phyloP scores from a whole-genome alignment of 305 asterid genomes.

The Fraxinus sp. region DNA sequence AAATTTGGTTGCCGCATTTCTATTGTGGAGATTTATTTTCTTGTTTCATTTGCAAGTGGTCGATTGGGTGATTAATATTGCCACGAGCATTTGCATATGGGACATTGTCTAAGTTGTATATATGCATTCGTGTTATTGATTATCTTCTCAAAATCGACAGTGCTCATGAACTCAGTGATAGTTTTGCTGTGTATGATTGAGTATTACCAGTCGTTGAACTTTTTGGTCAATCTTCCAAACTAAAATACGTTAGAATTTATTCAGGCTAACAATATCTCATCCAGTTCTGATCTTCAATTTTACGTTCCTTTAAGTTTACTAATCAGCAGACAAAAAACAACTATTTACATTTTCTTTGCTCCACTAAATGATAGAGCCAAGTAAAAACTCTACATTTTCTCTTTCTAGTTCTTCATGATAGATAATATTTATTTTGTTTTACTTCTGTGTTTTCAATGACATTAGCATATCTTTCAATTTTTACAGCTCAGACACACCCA shows the following conservation, averaged over 20 bases:
- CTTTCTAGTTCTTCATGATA: background rate
- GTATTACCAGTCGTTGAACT: background rate
- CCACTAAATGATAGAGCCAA: background rate
- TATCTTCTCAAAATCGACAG: background rate
- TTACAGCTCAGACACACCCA: slow-evolving; percentile 63
- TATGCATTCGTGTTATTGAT: background rate
- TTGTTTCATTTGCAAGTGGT: background rate
- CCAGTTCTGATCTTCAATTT: background rate
- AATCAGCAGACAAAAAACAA: background rate
- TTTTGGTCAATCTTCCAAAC: background rate
- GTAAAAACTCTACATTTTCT: background rate
- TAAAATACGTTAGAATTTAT: background rate
- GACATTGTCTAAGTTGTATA: background rate
- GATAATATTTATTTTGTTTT: background rate
- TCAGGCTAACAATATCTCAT: background rate
- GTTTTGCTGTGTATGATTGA: background rate
- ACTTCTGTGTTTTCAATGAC: background rate
- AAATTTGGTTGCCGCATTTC: background rate
- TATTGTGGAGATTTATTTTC: background rate
- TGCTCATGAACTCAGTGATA: background rate
- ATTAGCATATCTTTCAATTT: slow-evolving; percentile 12
- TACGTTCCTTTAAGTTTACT: background rate
- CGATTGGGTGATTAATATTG: background rate
- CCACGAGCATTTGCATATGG: background rate
- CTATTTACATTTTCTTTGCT: background rate